These are phyloP conservation scores for Castanea sativa DNA, from an alignment of 306 rosid species.

Conservation along the genomic window DNA sequence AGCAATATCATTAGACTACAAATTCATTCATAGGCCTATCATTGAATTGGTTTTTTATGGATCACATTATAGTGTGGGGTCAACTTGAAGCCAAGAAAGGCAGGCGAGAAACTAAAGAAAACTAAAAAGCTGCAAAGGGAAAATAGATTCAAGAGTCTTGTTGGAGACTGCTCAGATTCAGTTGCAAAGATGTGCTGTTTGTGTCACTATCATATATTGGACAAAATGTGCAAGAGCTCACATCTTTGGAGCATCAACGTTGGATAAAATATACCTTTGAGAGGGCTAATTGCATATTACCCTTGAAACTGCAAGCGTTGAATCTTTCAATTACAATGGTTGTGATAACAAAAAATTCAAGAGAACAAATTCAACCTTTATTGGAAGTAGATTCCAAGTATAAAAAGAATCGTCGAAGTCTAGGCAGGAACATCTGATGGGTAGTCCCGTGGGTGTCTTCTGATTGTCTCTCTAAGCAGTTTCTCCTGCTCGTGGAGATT, in stretches of 20 bases:
- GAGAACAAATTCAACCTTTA: background rate
- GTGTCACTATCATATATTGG: too few species aligned
- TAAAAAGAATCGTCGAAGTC: constrained; percentile 4
- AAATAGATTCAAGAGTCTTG: too few species aligned
- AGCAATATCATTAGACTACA: too few species aligned
- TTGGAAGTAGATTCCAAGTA: background rate
- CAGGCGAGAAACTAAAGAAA: too few species aligned
- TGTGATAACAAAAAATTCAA: background rate
- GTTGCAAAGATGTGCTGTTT: too few species aligned
- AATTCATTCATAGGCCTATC: too few species aligned
- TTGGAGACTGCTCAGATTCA: too few species aligned
- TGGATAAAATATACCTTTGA: background rate
- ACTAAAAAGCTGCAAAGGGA: too few species aligned
- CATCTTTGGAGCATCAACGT: background rate
- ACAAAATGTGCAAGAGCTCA: too few species aligned
- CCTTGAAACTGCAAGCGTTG: background rate
- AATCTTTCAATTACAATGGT: background rate
- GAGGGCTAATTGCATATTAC: background rate
- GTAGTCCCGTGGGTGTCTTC: constrained; percentile 57
- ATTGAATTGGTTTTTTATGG: too few species aligned
- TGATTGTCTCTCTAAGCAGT: constrained; percentile 54
- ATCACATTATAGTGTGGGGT: too few species aligned
- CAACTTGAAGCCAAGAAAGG: too few species aligned
- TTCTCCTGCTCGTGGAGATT: constrained; percentile 80
- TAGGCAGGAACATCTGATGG: constrained; percentile 57